Evolutionary conservation across 2,329 filamentous ascomycete species (phyloP).

Genomic region (Fusarium sp.): DNA sequence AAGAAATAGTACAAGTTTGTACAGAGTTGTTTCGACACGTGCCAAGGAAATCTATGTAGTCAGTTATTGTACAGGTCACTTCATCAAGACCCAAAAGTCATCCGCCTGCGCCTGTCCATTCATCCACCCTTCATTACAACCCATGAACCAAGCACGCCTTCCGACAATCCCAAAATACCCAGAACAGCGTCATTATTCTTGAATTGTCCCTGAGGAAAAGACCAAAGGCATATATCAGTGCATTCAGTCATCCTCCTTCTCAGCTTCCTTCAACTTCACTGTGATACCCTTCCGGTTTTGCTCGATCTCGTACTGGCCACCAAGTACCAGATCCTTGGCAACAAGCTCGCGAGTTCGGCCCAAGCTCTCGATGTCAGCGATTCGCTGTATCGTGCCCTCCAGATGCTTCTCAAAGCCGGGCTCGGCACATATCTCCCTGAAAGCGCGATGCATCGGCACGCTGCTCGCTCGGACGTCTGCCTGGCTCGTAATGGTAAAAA

Average conservation of each 20-base stretch:
- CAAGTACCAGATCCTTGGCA: constrained; percentile 91
- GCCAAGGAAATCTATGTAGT: constrained; percentile 45
- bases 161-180: not conserved
- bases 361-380: constrained; percentile 92
- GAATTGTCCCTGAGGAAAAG: not conserved
- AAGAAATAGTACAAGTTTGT: constrained; percentile 29
- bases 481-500: constrained; percentile 92
- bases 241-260: constrained; percentile 54
- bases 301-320: constrained; percentile 82
- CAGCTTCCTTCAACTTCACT: constrained; percentile 61
- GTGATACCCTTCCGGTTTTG: constrained; percentile 58
- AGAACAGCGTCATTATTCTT: constrained; percentile 17
- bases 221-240: not conserved
- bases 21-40: constrained; percentile 39
- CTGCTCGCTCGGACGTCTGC: constrained; percentile 93
- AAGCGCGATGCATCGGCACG: constrained; percentile 96
- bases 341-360: constrained; percentile 95
- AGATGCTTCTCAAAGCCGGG: constrained; percentile 87
- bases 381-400: constrained; percentile 86
- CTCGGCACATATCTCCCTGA: constrained; percentile 83
- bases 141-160: constrained; percentile 11
- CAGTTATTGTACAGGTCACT: constrained; percentile 43
- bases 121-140: constrained; percentile 2
- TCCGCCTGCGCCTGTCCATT: constrained; percentile 26
- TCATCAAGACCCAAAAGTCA: constrained; percentile 28